These are phyloP conservation scores for Acrodontium crateriforme DNA, from an alignment of 2,329 filamentous ascomycete genomes.

Conservation along the genomic window DNA sequence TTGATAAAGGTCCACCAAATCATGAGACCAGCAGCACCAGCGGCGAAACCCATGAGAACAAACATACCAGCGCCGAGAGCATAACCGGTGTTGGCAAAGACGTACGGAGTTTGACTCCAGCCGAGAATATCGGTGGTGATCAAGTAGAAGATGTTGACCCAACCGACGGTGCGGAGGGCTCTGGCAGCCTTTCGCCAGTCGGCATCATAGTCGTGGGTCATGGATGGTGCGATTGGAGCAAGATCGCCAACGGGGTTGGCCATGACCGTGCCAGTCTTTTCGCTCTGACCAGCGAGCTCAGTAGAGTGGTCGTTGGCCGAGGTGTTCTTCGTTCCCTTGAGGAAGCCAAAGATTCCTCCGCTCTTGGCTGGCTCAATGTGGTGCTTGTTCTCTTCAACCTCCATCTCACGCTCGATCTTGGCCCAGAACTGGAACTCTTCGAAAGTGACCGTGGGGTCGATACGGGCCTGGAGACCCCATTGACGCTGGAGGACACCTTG, in stretches of 20 bases:
- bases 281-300: no score
- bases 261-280: no score
- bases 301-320: no score
- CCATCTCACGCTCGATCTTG: slow-evolving; percentile 10
- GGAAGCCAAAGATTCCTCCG: no score
- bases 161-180: slow-evolving; percentile 21
- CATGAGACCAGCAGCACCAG: slow-evolving; percentile 11
- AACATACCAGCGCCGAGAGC: slow-evolving; percentile 25
- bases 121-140: slow-evolving; percentile 31
- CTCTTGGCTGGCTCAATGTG: no score
- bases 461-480: slow-evolving; percentile 9
- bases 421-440: slow-evolving; percentile 16
- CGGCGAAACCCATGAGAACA: slow-evolving; percentile 22
- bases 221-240: no score
- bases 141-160: slow-evolving; percentile 28
- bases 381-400: slow-evolving; percentile 6
- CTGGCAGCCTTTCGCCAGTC: slow-evolving; percentile 22
- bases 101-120: slow-evolving; percentile 16
- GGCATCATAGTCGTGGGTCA: no score
- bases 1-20: slow-evolving; percentile 24
- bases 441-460: slow-evolving; percentile 11
- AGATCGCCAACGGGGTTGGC: no score
- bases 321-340: no score
- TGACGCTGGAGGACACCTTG: slow-evolving; percentile 5
- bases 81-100: slow-evolving; percentile 18